phyloP scores from a whole-genome alignment of 2,329 filamentous ascomycete species.

The Fusarium lateritium region DNA sequence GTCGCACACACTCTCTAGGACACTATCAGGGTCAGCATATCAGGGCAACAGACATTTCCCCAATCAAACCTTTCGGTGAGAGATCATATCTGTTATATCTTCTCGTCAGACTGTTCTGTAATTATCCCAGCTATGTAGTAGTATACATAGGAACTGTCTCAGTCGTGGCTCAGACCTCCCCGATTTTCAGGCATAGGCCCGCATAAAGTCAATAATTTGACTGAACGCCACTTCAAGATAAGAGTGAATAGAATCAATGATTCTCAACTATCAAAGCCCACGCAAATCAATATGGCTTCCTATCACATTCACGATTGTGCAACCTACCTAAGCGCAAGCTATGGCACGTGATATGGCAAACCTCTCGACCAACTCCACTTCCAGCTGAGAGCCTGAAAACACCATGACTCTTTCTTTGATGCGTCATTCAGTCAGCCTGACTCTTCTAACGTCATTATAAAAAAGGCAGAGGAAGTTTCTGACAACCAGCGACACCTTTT shows the following conservation, averaged over 20 bases:
- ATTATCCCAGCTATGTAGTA: too few species aligned
- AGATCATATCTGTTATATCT: too few species aligned
- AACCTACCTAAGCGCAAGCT: background rate
- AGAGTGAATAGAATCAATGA: background rate
- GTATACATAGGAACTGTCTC: background rate
- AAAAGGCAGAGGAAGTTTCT: slow-evolving; percentile 3
- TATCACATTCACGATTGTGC: slow-evolving; percentile 4
- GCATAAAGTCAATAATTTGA: slow-evolving; percentile 1
- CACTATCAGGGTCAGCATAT: too few species aligned
- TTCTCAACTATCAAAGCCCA: too few species aligned
- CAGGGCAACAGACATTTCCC: too few species aligned
- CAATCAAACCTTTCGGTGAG: too few species aligned
- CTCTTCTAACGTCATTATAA: slow-evolving; percentile 17
- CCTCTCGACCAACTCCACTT: slow-evolving; percentile 31
- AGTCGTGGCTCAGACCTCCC: background rate
- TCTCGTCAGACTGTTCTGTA: too few species aligned
- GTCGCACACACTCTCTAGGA: too few species aligned
- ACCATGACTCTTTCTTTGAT: slow-evolving; percentile 34
- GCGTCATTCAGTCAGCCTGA: slow-evolving; percentile 34
- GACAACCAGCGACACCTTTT: background rate
- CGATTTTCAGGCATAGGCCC: background rate
- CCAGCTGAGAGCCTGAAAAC: slow-evolving; percentile 23
- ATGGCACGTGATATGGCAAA: slow-evolving; percentile 34
- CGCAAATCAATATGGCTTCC: background rate
- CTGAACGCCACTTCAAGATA: background rate